These are phyloP conservation scores for Amylostereum areolatum DNA, from an alignment of 1,284 basidiomycete species.

Conservation along the genomic window DNA sequence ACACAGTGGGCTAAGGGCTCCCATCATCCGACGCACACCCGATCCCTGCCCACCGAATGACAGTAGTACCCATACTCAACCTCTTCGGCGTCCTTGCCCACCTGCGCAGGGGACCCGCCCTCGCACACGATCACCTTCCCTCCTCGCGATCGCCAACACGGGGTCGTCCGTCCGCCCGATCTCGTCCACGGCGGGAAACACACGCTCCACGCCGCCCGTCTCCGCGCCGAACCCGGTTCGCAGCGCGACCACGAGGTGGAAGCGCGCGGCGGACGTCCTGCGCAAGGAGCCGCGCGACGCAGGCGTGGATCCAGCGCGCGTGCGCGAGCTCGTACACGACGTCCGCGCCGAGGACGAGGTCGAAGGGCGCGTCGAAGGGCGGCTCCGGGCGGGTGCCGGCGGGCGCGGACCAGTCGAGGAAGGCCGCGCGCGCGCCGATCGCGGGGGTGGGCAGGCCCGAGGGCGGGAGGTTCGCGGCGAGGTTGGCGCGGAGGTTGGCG, in stretches of 20 bases:
- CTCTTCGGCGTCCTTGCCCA: constrained; percentile 33
- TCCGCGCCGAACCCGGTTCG: constrained; percentile 61
- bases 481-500: constrained; percentile 66
- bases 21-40: background rate
- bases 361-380: constrained; percentile 43
- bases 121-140: constrained; percentile 52
- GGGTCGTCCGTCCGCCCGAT: constrained; percentile 2
- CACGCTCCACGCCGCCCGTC: constrained; percentile 47
- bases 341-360: constrained; percentile 70
- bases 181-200: constrained; percentile 35
- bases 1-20: too few species aligned
- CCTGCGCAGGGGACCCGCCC: constrained; percentile 27
- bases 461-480: constrained; percentile 50
- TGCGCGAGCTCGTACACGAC: constrained; percentile 71
- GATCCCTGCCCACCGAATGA: constrained; percentile 51
- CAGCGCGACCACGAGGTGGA: constrained; percentile 74
- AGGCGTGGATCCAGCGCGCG: constrained; percentile 58
- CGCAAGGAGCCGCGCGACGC: constrained; percentile 47
- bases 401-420: constrained; percentile 68
- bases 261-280: constrained; percentile 21
- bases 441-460: background rate
- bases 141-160: constrained; percentile 38
- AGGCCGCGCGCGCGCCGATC: constrained; percentile 27
- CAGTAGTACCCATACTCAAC: constrained; percentile 61
- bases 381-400: constrained; percentile 13